These are phyloP conservation scores for Fusarium virguliforme DNA, from an alignment of 2,329 filamentous ascomycete species.

Conservation along the genomic window DNA sequence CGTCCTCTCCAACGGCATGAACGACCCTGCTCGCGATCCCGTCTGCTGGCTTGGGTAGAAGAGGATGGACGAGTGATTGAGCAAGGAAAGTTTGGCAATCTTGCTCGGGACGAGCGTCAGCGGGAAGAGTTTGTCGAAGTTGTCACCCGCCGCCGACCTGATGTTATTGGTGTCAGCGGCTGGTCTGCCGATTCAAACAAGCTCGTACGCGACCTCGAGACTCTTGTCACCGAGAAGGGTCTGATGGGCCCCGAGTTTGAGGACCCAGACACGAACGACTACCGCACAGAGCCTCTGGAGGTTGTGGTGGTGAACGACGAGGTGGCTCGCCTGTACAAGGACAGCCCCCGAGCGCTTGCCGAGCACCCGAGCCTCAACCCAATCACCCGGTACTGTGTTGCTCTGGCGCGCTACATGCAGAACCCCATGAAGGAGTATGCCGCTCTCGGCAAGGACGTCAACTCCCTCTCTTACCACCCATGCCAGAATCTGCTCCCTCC, in stretches of 20 bases:
- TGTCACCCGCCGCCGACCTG: constrained; percentile 84
- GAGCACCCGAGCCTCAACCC: constrained; percentile 88
- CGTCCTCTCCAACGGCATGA: constrained; percentile 88
- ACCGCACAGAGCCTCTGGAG: constrained; percentile 84
- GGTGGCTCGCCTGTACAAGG: constrained; percentile 95
- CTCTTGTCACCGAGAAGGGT: constrained; percentile 82
- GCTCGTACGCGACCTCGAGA: constrained; percentile 85
- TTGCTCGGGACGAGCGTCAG: constrained; percentile 79
- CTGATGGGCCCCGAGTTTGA: constrained; percentile 87
- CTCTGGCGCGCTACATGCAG: constrained; percentile 91
- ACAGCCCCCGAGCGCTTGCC: constrained; percentile 82
- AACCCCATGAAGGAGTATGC: constrained; percentile 98
- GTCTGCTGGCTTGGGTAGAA: constrained; percentile 92
- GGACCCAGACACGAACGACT: constrained; percentile 82
- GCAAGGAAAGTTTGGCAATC: constrained; percentile 87
- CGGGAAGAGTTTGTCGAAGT: constrained; percentile 83
- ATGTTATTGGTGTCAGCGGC: constrained; percentile 91
- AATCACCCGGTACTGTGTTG: constrained; percentile 90
- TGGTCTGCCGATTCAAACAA: constrained; percentile 90
- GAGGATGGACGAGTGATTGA: constrained; percentile 92
- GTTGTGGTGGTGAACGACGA: constrained; percentile 96
- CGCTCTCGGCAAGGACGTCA: constrained; percentile 88
- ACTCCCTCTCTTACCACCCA: constrained; percentile 89
- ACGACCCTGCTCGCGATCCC: constrained; percentile 80
- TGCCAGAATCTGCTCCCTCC: constrained; percentile 91